A percentile compares a stretch with the other conserved stretches of the same genome.
Conservation (phyloP, 495 filamentous ascomycete species). For the Hypoxylon intermedium region DNA sequence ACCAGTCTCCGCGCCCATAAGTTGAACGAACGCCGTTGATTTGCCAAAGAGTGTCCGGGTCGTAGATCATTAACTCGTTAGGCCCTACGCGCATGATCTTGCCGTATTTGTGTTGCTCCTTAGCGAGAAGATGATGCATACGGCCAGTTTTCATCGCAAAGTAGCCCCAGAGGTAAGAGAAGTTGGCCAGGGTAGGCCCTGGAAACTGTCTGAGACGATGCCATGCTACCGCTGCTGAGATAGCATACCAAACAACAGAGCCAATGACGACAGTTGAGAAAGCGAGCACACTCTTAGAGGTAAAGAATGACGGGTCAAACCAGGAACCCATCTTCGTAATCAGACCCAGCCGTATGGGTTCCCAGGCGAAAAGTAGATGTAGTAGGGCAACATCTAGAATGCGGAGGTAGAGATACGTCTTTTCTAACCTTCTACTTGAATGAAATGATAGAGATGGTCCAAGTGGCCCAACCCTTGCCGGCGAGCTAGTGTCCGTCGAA, state of each 20-base stretch:
- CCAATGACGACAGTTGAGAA: background rate
- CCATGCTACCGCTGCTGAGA: conserved; percentile 24
- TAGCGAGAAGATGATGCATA: conserved; percentile 23
- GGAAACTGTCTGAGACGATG: conserved; percentile 53
- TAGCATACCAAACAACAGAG: conserved; percentile 14
- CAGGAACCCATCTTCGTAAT: conserved; percentile 1
- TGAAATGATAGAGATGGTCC: background rate
- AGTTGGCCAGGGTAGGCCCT: conserved; percentile 60
- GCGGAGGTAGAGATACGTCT: background rate
- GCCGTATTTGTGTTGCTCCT: conserved; percentile 52
- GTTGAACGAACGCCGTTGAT: conserved; percentile 43
- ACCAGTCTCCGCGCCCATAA: conserved; percentile 47
- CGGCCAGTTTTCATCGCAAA: conserved; percentile 23
- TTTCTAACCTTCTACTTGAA: background rate
- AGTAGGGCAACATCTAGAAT: background rate
- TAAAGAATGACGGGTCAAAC: background rate
- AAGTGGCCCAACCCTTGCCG: background rate
- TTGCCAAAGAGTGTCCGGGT: conserved; percentile 46
- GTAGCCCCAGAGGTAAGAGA: conserved; percentile 60
- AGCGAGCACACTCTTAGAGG: background rate
- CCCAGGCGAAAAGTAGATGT: background rate
- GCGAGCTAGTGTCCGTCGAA: background rate
- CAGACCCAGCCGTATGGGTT: background rate
- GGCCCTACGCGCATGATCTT: conserved; percentile 59
- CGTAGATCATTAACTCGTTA: conserved; percentile 53